A percentile compares a stretch with the other conserved stretches of the same genome.
Evolutionary conservation across 768 basidiomycete species (phyloP).

Genomic region (Rhizopogon vinicolor): DNA sequence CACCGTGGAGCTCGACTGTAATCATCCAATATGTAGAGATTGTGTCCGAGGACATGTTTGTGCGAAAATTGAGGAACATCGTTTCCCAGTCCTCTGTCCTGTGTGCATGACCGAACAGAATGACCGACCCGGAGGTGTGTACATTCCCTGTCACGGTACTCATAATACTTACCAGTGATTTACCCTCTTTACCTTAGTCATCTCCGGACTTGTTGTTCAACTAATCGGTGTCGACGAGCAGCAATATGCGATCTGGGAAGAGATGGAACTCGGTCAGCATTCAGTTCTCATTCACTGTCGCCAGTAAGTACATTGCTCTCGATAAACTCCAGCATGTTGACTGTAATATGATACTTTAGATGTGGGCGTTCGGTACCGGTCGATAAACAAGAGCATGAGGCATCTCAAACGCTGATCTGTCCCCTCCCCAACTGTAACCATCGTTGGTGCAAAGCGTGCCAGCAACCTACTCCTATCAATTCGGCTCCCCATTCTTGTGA

Average conservation of each 20-base stretch:
- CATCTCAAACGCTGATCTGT: constrained; percentile 39
- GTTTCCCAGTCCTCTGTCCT: constrained; percentile 61
- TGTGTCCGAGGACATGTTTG: constrained; percentile 43
- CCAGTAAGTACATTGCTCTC: constrained; percentile 29
- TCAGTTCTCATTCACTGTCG: constrained; percentile 45
- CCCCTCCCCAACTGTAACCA: constrained; percentile 44
- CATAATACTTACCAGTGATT: background rate
- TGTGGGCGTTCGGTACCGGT: constrained; percentile 46
- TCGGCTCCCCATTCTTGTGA: constrained; percentile 54
- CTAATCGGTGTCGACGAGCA: constrained; percentile 41
- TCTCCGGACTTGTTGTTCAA: constrained; percentile 36
- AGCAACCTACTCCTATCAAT: constrained; percentile 29
- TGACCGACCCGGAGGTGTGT: constrained; percentile 23
- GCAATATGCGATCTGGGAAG: constrained; percentile 36
- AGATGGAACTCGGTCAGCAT: constrained; percentile 41
- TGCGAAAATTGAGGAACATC: constrained; percentile 48
- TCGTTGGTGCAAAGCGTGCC: constrained; percentile 61
- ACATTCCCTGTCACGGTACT: background rate
- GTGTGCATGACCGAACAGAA: constrained; percentile 36
- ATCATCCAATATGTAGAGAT: constrained; percentile 48
- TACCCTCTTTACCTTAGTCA: too few species aligned
- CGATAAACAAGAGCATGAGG: constrained; percentile 43
- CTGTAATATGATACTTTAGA: constrained; percentile 24
- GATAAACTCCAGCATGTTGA: background rate
- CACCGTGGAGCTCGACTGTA: constrained; percentile 41